Conservation (phyloP, 192 early-diverging fungal species). For the Cladochytrium replicatum region DNA sequence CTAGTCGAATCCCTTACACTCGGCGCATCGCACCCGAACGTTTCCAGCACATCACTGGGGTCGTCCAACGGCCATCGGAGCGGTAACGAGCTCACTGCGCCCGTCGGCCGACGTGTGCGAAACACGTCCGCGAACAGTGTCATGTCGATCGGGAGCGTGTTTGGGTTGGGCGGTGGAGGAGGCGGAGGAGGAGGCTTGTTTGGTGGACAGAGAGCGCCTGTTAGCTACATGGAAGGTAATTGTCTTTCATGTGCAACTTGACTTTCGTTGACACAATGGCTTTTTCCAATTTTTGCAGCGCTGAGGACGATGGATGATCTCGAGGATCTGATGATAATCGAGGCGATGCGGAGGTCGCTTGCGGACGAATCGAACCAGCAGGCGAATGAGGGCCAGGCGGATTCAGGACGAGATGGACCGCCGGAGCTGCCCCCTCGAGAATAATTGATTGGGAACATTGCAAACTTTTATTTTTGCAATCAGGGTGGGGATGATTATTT, state of each 20-base stretch:
- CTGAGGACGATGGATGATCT: slow-evolving; percentile 74
- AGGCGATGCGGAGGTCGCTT: slow-evolving; percentile 75
- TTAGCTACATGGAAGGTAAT: slow-evolving; percentile 17
- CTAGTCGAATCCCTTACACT: slow-evolving; percentile 13
- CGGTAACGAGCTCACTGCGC: no score
- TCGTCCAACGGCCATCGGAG: neutral
- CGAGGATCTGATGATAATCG: slow-evolving; percentile 87
- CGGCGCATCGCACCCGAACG: neutral
- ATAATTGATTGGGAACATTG: no score
- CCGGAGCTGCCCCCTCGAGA: no score
- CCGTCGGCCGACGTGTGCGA: no score
- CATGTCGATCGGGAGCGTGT: neutral
- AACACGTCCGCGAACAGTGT: no score
- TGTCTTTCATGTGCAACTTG: neutral
- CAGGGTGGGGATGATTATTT: no score
- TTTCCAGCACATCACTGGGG: neutral
- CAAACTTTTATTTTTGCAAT: no score
- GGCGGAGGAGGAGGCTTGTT: slow-evolving; percentile 1
- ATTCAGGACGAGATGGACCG: no score
- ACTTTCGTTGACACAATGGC: neutral
- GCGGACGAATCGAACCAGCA: no score
- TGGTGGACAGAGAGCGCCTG: neutral
- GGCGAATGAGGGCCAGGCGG: no score
- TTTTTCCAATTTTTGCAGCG: slow-evolving; percentile 21
- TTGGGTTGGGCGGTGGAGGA: neutral